Conservation (phyloP, 139 green algal species). For the Bryopsis sp. region DNA sequence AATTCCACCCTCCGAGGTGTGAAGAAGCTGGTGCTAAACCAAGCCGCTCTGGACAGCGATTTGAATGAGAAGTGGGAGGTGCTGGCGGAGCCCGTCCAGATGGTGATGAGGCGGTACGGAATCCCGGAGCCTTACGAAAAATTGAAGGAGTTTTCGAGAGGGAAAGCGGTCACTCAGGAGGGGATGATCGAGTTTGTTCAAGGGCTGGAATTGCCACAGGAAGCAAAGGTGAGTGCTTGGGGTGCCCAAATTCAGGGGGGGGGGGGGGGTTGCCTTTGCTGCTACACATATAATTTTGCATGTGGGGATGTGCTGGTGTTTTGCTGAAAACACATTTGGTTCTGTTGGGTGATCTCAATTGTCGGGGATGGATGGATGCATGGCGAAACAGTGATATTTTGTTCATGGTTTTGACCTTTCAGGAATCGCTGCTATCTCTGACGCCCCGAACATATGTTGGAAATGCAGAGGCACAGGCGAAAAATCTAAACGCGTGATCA, state of each 20-base stretch:
- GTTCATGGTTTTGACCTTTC: slow-evolving; percentile 63
- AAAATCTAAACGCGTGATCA: slow-evolving; percentile 8
- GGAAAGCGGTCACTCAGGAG: slow-evolving; percentile 60
- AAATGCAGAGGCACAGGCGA: slow-evolving; percentile 75
- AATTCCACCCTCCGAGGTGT: slow-evolving; percentile 60
- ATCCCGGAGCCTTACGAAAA: slow-evolving; percentile 97
- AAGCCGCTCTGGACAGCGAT: slow-evolving; percentile 51
- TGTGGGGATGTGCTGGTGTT: neutral
- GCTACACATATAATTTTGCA: neutral
- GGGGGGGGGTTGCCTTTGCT: neutral
- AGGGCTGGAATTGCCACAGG: slow-evolving; percentile 64
- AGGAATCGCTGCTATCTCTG: slow-evolving; percentile 54
- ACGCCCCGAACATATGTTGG: slow-evolving; percentile 88
- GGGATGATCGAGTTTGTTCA: slow-evolving; percentile 61
- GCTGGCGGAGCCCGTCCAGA: slow-evolving; percentile 97
- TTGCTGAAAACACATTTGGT: slow-evolving; percentile 61
- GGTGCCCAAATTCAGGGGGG: neutral
- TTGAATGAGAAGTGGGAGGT: slow-evolving; percentile 82
- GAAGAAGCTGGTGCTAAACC: slow-evolving; percentile 82
- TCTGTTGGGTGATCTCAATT: no score
- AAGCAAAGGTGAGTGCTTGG: slow-evolving; percentile 53
- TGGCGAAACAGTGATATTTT: no score
- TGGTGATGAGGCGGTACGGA: slow-evolving; percentile 84
- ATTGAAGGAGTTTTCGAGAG: slow-evolving; percentile 94
- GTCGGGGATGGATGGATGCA: no score